Conservation (phyloP, 441 rosid genomes). For the Populus hybrid region DNA sequence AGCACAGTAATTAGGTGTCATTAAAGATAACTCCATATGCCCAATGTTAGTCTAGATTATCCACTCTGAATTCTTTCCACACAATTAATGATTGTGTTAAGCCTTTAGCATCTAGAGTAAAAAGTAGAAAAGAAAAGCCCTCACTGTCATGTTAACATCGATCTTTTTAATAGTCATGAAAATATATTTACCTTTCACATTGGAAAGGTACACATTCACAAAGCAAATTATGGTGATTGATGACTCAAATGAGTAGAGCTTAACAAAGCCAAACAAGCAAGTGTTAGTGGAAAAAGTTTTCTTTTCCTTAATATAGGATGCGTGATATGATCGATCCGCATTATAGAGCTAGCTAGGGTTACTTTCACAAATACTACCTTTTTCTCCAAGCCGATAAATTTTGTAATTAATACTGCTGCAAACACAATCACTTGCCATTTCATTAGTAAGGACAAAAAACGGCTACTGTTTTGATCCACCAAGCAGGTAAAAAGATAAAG, state of each 20-base stretch:
- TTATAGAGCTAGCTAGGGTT: neutral
- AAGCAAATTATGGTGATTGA: slow-evolving; percentile 1
- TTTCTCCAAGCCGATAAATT: neutral
- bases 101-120: neutral
- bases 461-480: neutral
- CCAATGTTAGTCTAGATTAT: neutral
- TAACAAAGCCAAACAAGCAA: slow-evolving; percentile 23
- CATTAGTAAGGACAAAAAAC: neutral
- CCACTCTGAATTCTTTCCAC: neutral
- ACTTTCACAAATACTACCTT: slow-evolving; percentile 7
- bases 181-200: slow-evolving; percentile 9
- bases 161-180: neutral
- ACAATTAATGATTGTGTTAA: neutral
- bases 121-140: neutral
- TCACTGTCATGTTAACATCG: neutral
- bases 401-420: neutral
- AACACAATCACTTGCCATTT: neutral
- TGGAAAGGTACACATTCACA: slow-evolving; percentile 22
- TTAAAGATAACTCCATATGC: neutral
- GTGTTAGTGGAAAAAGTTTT: slow-evolving; percentile 10
- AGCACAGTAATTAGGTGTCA: neutral
- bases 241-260: slow-evolving; percentile 17
- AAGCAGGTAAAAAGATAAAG: neutral
- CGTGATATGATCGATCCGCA: slow-evolving; percentile 9
- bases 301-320: slow-evolving; percentile 15